Conservation (phyloP, 306 rosid species). For the Rubus idaeus region DNA sequence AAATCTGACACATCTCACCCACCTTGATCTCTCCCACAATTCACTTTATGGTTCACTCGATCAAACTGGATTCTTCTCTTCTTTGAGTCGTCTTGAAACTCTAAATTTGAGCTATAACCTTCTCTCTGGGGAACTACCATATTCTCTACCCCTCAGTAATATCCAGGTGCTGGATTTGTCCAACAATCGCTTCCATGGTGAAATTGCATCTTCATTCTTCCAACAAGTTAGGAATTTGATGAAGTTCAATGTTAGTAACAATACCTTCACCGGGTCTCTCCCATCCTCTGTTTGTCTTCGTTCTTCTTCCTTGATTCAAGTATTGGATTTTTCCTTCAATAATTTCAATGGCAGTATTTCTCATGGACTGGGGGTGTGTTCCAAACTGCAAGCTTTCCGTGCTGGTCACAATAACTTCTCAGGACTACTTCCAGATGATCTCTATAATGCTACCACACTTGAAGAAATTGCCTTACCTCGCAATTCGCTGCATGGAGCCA, state of each 20-base stretch:
- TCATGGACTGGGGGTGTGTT: neutral
- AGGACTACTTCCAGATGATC: neutral
- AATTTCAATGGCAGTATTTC: neutral
- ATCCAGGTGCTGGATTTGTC: neutral
- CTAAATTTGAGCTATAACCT: constrained; percentile 8
- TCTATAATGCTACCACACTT: neutral
- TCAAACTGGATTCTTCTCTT: neutral
- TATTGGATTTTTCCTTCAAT: constrained; percentile 2
- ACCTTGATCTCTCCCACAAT: constrained; percentile 9
- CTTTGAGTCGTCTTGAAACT: neutral
- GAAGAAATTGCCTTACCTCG: neutral
- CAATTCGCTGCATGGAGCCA: neutral
- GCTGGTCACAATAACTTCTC: neutral
- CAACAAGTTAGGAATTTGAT: neutral
- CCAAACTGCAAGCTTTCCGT: neutral
- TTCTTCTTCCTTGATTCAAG: neutral
- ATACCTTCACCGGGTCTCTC: neutral
- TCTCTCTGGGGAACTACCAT: neutral
- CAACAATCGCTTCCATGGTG: neutral
- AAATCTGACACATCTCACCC: neutral
- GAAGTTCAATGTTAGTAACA: neutral
- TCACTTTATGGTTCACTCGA: neutral
- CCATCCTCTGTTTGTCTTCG: neutral
- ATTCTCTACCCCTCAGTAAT: neutral
- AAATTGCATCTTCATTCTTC: constrained; percentile 10